Base-by-base conservation (phyloP, 1,284 basidiomycete species). In the Laetiporus sulphureus region DNA sequence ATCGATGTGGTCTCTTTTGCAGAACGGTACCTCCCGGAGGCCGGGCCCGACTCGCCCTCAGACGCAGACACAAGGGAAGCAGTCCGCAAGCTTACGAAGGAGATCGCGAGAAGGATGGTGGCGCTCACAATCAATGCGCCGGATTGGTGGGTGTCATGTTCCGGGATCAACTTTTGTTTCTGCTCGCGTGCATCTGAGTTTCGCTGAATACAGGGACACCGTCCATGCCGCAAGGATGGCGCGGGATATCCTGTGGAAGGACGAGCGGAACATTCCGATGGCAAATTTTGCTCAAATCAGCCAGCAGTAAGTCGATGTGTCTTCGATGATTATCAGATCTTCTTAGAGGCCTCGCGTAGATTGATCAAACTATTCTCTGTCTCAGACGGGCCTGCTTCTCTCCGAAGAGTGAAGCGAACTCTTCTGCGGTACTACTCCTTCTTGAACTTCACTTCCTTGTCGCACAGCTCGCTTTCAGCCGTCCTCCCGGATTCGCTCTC, bases 91-190 rank as follows among this genome's bases (percentile, higher is more conserved):
- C 67, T 98, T 39, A 93, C 91, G 10, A 71, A 71, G 36, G 67
- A 72, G 20, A 81, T 96, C 32, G 81, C 88, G 61, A 60, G 61
- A 4, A 77, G 80, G 46, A 65, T 98, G 48, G 59, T 81, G 21
- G 75, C 77, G 54, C 67, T 84, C 41, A 96, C 89, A 0, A 78
- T 97, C 52, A 97, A 97, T 58, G 88, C 91, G 4, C 83, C 88
- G 12, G 86, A 96, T 61, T 98, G 94, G 93, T 91, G 57, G 51
- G 74, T 64, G 1, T 19, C 1, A 18, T 32, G 5, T 19, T 15
- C 22, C 29, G 20, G 8, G 31, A n/a, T n/a, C 41, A 32, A 22
- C 22, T 21, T 27, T 16, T 13, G 20, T 18, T 19, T 32, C 11
- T n/a, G 38, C 16, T 6, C 12, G 15, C 16, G 6, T 7, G 10